These are phyloP conservation scores for Heracleum sosnowskyi DNA, from an alignment of 129 eudicot genomes.

Conservation along the genomic window DNA sequence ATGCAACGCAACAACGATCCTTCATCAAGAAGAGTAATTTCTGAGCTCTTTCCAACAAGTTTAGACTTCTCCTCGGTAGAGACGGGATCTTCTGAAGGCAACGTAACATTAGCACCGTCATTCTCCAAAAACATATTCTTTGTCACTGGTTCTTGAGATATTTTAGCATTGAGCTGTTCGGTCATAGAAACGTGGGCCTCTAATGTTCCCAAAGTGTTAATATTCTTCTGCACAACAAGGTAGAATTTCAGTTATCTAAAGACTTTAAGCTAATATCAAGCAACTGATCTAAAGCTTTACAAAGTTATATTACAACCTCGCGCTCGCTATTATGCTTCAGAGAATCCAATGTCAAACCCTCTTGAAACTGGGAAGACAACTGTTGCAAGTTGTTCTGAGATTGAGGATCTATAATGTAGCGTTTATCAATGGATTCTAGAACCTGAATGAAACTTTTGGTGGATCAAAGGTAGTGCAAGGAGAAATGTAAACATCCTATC, in stretches of 20 bases:
- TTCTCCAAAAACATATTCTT: constrained; percentile 23
- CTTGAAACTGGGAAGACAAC: constrained; percentile 80
- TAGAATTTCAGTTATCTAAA: constrained; percentile 14
- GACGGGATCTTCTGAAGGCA: constrained; percentile 26
- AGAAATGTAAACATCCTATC: neutral
- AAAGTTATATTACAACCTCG: constrained; percentile 31
- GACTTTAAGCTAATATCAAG: neutral
- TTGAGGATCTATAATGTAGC: constrained; percentile 23
- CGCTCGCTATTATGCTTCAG: constrained; percentile 30
- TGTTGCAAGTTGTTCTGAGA: constrained; percentile 59
- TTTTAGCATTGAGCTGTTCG: constrained; percentile 26
- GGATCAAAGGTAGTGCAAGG: constrained; percentile 1
- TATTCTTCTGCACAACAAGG: constrained; percentile 26
- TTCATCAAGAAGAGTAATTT: constrained; percentile 60
- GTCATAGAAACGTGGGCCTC: constrained; percentile 28
- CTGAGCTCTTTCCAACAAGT: constrained; percentile 31
- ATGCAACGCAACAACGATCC: constrained; percentile 74
- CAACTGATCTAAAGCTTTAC: neutral
- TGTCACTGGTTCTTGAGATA: constrained; percentile 35
- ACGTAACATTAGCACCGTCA: constrained; percentile 25
- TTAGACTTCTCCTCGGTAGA: constrained; percentile 31
- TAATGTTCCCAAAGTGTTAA: constrained; percentile 16
- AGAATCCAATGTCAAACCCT: constrained; percentile 47
- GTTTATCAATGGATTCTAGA: constrained; percentile 30
- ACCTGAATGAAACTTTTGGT: constrained; percentile 18